phyloP scores from a whole-genome alignment of 2,329 filamentous ascomycete species.

The Falciphora oryzae region DNA sequence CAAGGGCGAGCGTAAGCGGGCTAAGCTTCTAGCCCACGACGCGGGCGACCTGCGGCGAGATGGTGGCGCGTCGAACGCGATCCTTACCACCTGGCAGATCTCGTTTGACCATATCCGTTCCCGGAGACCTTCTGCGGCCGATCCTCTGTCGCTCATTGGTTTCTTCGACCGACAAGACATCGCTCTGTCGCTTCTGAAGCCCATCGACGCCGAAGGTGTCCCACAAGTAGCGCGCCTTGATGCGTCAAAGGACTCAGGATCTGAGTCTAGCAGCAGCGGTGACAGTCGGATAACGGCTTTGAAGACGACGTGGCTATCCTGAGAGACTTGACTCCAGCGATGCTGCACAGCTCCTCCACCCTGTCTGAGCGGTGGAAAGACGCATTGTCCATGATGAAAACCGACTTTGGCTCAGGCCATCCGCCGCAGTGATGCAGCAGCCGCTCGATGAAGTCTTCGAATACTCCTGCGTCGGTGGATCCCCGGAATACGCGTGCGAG shows the following conservation, averaged over 20 bases:
- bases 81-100: neutral
- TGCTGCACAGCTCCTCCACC: too few species aligned
- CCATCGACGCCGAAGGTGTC: constrained; percentile 10
- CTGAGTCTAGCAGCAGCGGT: constrained; percentile 1
- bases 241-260: constrained; percentile 13
- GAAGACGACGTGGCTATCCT: constrained; percentile 29
- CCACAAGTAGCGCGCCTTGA: too few species aligned
- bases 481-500: neutral
- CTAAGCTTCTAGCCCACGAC: neutral
- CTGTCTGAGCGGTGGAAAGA: neutral
- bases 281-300: constrained; percentile 16
- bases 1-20: constrained; percentile 13
- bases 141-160: constrained; percentile 18
- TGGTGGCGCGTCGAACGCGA: constrained; percentile 1
- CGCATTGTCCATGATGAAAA: neutral
- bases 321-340: too few species aligned
- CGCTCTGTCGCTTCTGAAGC: constrained; percentile 25
- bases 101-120: neutral
- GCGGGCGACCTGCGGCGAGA: constrained; percentile 3
- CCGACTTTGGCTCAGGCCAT: neutral
- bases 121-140: neutral
- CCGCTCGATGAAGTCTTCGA: neutral
- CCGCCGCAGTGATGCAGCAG: neutral
- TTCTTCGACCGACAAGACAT: constrained; percentile 28
- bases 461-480: neutral